phyloP scores from a whole-genome alignment of 2,329 filamentous ascomycete species.

The Amylocarpus encephaloides region DNA sequence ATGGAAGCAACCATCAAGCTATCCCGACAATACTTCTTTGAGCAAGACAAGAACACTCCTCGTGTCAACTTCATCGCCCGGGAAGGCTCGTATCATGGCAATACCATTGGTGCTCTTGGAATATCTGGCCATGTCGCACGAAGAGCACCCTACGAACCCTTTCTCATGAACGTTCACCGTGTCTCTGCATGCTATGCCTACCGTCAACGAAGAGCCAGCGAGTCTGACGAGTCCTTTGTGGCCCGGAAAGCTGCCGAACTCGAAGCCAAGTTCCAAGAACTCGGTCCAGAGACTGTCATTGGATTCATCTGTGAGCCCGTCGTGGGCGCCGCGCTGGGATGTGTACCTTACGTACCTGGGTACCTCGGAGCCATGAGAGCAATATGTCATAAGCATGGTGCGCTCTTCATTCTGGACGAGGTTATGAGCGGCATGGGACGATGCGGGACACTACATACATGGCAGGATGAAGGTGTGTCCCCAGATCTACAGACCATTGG shows the following conservation, averaged over 20 bases:
- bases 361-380: conserved; percentile 64
- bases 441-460: conserved; percentile 47
- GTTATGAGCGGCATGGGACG: conserved; percentile 56
- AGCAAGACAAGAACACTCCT: conserved; percentile 38
- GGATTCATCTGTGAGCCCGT: conserved; percentile 64
- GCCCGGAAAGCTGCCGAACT: conserved; percentile 53
- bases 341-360: conserved; percentile 57
- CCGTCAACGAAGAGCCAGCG: conserved; percentile 43
- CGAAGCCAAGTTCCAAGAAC: conserved; percentile 51
- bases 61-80: conserved; percentile 59
- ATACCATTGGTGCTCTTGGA: conserved; percentile 56
- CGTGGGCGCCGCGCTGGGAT: conserved; percentile 64
- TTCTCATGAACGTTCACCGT: conserved; percentile 50
- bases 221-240: conserved; percentile 51
- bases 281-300: conserved; percentile 57
- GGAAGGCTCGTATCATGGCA: conserved; percentile 63
- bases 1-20: conserved; percentile 64
- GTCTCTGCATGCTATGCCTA: conserved; percentile 62
- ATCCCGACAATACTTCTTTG: conserved; percentile 58
- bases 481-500: conserved; percentile 63
- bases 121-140: conserved; percentile 55
- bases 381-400: conserved; percentile 65
- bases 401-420: conserved; percentile 73
- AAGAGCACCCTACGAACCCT: conserved; percentile 49
- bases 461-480: conserved; percentile 44